phyloP scores from a whole-genome alignment of 192 early-diverging fungal species.

The Coemansia sp. region DNA sequence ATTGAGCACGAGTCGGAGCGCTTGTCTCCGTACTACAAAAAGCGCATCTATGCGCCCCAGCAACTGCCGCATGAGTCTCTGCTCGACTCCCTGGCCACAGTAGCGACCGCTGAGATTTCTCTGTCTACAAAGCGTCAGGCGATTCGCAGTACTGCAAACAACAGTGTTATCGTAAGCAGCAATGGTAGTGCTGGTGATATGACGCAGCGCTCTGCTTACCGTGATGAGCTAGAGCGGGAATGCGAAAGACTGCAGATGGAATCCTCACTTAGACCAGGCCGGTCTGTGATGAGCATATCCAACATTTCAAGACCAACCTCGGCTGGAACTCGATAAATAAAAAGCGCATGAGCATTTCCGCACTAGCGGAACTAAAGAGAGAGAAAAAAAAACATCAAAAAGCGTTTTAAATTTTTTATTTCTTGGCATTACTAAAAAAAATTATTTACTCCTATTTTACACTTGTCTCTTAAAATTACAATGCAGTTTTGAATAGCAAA shows the following conservation, averaged over 20 bases:
- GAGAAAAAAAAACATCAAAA: too few species aligned
- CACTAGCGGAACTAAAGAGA: too few species aligned
- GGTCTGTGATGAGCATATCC: too few species aligned
- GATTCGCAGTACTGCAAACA: conserved; percentile 1
- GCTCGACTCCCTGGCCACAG: conserved; percentile 45
- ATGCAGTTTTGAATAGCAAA: background rate
- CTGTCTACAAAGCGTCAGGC: conserved; percentile 24
- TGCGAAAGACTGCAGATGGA: conserved; percentile 37
- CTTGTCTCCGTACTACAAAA: conserved; percentile 8
- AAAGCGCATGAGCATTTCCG: background rate
- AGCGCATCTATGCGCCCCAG: conserved; percentile 4
- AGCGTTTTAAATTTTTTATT: background rate
- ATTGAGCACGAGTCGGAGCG: background rate
- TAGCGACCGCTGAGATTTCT: conserved; percentile 37
- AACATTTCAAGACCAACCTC: conserved; percentile 7
- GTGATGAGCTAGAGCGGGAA: conserved; percentile 41
- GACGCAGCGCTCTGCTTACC: conserved; percentile 18
- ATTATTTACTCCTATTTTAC: background rate
- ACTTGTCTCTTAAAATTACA: background rate
- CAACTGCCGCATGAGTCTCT: conserved; percentile 14
- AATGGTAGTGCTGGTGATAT: background rate
- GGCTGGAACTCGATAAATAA: background rate
- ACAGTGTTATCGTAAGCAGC: conserved; percentile 2
- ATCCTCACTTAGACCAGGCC: background rate
- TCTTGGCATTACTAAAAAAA: background rate